Evolutionary conservation across 495 filamentous ascomycete genomes (phyloP), one percentile per base, ranked within the genome.

Genomic region (Penicillium goetzii): DNA sequence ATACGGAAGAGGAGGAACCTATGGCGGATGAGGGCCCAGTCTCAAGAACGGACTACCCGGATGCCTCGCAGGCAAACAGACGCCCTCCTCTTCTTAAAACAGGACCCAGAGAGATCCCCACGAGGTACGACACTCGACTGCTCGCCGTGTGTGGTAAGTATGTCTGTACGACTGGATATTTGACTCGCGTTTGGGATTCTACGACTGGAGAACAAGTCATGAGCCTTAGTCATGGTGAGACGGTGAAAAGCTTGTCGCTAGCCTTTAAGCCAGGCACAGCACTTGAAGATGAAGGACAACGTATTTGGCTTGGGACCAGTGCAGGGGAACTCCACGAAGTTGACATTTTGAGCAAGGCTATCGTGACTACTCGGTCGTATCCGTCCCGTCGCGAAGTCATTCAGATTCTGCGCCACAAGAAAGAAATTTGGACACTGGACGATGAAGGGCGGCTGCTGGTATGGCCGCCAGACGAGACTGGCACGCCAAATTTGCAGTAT

Each of bases 371-470:
- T 6, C 89, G 88, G 62, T 74, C 84, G 11, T 90, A 92, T 19
- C 95, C 97, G 62, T 87, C 87, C 1, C 88, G 93, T 34, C 82
- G 89, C 52, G 92, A 97, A 68, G 85, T 99, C 59, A 86, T 93
- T 61, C 93, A 89, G 71, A 97, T 99, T 21, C 86, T 90, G 63
- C 88, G 94, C 54, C 88, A 93, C 75, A 88, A 86, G 62, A 91
- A 92, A 66, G 90, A 96, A 65, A 88, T 99, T 80, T 99, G 95
- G 95, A 92, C 93, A 2, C 68, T 98, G 15, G 96, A 98, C 76
- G 93, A 97, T 60, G 88, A 90, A 64, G 95, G 95, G 14, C 92
- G 89, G 41, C 80, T 99, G 23, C 86, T 92, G 61, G 85, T 98
- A 23, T 99, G 95, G 95, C 84, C 85, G 9, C 88, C 93, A 21